Conservation (phyloP, 139 green algal species). For the Micractinium conductrix region DNA sequence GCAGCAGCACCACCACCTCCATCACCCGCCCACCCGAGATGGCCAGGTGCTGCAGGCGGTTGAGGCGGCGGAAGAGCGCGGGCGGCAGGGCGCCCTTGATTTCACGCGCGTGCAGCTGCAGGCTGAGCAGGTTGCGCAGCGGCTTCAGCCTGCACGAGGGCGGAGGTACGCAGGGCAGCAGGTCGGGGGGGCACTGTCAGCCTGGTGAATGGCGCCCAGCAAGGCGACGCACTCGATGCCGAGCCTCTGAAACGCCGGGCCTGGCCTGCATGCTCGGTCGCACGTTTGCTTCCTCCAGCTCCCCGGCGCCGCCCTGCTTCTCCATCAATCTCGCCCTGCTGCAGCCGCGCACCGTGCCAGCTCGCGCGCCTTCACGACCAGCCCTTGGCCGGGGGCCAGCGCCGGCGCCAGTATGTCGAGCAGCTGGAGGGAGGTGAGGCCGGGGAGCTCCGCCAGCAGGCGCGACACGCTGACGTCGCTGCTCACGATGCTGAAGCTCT, state of each 20-base stretch:
- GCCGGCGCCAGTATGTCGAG: slow-evolving; percentile 29
- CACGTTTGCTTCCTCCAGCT: too few relatives aligned
- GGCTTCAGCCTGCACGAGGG: slow-evolving; percentile 31
- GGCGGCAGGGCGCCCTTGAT: slow-evolving; percentile 27
- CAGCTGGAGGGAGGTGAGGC: slow-evolving; percentile 29
- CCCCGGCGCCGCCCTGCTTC: too few relatives aligned
- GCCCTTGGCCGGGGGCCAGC: not conserved
- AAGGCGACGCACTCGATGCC: too few relatives aligned
- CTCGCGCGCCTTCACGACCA: slow-evolving; percentile 21
- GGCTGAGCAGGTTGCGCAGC: slow-evolving; percentile 35
- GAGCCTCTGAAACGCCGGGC: too few relatives aligned
- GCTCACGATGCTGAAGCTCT: slow-evolving; percentile 19
- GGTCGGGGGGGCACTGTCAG: too few relatives aligned
- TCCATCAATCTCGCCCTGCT: too few relatives aligned
- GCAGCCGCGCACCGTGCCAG: not conserved
- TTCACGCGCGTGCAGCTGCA: slow-evolving; percentile 32
- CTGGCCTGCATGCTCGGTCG: too few relatives aligned
- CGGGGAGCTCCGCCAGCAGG: slow-evolving; percentile 10
- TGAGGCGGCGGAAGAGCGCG: slow-evolving; percentile 21
- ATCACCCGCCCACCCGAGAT: not conserved
- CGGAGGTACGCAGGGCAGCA: not conserved
- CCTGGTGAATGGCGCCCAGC: too few relatives aligned
- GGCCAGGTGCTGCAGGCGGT: slow-evolving; percentile 29
- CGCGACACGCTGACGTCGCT: slow-evolving; percentile 5
- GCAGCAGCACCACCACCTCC: too few relatives aligned